phyloP scores from a whole-genome alignment of 768 basidiomycete species.

The Tulasnella sp. region DNA sequence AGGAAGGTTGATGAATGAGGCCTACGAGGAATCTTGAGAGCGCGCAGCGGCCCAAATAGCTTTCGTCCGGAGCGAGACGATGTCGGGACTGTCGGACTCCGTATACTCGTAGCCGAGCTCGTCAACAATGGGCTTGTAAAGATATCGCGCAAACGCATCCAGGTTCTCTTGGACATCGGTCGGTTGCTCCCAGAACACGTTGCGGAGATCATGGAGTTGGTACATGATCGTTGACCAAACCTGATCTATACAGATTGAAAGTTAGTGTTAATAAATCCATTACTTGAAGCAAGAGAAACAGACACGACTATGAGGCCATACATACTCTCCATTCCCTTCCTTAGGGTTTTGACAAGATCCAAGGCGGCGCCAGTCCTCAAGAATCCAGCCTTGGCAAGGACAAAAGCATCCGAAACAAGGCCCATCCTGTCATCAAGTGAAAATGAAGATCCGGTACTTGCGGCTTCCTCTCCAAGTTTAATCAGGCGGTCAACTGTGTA shows the following conservation, averaged over 20 bases:
- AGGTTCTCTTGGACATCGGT: constrained; percentile 39
- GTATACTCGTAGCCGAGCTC: constrained; percentile 68
- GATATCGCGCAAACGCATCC: constrained; percentile 42
- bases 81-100: constrained; percentile 53
- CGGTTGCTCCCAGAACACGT: constrained; percentile 77
- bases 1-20: not conserved
- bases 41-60: constrained; percentile 51
- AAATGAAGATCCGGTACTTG: constrained; percentile 53
- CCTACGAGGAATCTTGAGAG: constrained; percentile 31
- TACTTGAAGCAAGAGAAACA: constrained; percentile 13
- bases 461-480: constrained; percentile 69
- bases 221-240: constrained; percentile 66
- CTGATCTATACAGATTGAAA: constrained; percentile 41
- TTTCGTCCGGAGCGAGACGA: constrained; percentile 58
- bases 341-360: constrained; percentile 55
- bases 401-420: constrained; percentile 70
- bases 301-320: constrained; percentile 22
- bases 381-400: constrained; percentile 72
- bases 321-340: constrained; percentile 67
- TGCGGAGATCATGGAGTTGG: constrained; percentile 42
- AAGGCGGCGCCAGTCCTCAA: constrained; percentile 65
- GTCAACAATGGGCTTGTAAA: constrained; percentile 61
- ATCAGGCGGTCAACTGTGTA: constrained; percentile 72
- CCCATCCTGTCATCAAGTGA: constrained; percentile 81
- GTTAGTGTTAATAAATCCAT: not conserved